Conservation (phyloP, 345 rosid genomes). For the Salix suchowensis region DNA sequence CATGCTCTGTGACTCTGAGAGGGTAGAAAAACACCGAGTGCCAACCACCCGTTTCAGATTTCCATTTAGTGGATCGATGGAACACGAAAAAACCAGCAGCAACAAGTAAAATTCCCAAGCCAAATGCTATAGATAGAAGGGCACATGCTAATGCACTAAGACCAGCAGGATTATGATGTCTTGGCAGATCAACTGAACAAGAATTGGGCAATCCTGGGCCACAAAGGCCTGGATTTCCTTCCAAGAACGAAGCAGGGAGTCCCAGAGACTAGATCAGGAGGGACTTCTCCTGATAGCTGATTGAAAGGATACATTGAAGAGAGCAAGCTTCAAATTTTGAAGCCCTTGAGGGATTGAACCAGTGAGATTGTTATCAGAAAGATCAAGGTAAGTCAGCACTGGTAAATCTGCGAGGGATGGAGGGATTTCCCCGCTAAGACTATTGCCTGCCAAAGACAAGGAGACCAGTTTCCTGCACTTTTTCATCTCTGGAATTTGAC, state of each 20-base stretch:
- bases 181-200: slow-evolving; percentile 45
- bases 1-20: slow-evolving; percentile 70
- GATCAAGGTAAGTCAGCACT: slow-evolving; percentile 86
- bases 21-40: slow-evolving; percentile 78
- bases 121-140: slow-evolving; percentile 63
- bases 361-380: slow-evolving; percentile 71
- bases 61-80: slow-evolving; percentile 50
- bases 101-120: slow-evolving; percentile 41
- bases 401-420: slow-evolving; percentile 68
- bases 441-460: slow-evolving; percentile 70
- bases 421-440: slow-evolving; percentile 60
- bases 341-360: slow-evolving; percentile 75
- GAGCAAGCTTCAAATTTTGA: slow-evolving; percentile 84
- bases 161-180: slow-evolving; percentile 27
- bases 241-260: slow-evolving; percentile 81
- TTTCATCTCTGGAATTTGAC: slow-evolving; percentile 69
- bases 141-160: slow-evolving; percentile 43
- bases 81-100: slow-evolving; percentile 49
- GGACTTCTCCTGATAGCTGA: slow-evolving; percentile 62
- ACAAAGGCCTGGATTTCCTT: slow-evolving; percentile 83
- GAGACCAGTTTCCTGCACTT: slow-evolving; percentile 86
- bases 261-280: slow-evolving; percentile 70
- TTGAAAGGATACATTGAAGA: slow-evolving; percentile 81
- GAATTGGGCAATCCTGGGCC: slow-evolving; percentile 70
- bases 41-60: slow-evolving; percentile 53